Base-by-base conservation (phyloP, 306 rosid genomes). In the Medicago ruthenica region DNA sequence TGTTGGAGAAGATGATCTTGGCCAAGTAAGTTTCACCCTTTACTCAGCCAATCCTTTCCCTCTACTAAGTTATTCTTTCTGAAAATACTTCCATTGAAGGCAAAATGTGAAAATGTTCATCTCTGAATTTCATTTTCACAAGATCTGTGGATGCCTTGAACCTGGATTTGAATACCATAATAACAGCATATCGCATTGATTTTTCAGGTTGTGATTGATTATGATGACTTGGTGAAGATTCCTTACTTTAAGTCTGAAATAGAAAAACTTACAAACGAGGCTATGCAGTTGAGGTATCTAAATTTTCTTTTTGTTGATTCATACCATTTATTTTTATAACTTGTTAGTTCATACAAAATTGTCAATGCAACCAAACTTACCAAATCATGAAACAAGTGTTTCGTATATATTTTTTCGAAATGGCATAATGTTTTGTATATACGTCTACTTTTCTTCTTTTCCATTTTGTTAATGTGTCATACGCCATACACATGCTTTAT, bases 1-100 rank as follows among this genome's bases (percentile, higher is more conserved):
- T 42, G 97, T 95, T 82, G 98, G 98, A 71, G 97, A 92, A 86
- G 98, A 95, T 84, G 97, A 92, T 82, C 17, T 95, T 75, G 89
- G 86, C 47, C 47, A 95, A 68, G 96, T 90, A 90, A 83, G 96
- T 50, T 71, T 45, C 11, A 13, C 58, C 69, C 62, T 74, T 17
- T 55, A 31, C 42, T 48, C 31, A 15, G 21, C 41, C 53, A 53
- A 64, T 74, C 8, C 65, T 53, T 66, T 53, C 70, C 44, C 75
- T 42, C 67, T 37, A 53, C 37, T 20, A 53, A 44, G 59, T 47
- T 70, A 31, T 51, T 70, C 4, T 61, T n/a, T 67, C 18, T 44
- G 16, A 72, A 76, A 80, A 22, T 76, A 53, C 53, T 60, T 69
- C 47, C 64, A 47, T 65, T 76, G 61, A 34, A 39, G 67, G 34